Conservation (phyloP, 2,329 filamentous ascomycete genomes). For the Didymella lethalis region DNA sequence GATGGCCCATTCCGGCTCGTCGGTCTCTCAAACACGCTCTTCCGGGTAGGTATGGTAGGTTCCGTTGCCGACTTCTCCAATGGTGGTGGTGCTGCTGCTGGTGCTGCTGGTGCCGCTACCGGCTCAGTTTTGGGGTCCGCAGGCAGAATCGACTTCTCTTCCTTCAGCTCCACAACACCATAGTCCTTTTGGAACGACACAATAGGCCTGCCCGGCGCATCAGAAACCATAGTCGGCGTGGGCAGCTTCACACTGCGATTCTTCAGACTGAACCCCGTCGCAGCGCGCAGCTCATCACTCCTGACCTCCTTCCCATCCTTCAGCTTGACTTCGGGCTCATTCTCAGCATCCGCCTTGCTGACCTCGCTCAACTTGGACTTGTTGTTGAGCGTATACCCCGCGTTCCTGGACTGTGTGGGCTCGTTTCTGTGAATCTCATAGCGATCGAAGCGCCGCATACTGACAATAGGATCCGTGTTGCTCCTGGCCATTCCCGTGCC, state of each 20-base stretch:
- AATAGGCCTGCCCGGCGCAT: slow-evolving; percentile 88
- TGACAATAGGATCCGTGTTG: slow-evolving; percentile 57
- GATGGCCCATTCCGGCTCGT: slow-evolving; percentile 3
- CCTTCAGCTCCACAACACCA: slow-evolving; percentile 76
- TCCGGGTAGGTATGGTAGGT: slow-evolving; percentile 59
- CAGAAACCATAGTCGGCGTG: slow-evolving; percentile 88
- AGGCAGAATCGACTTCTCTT: slow-evolving; percentile 45
- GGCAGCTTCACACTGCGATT: slow-evolving; percentile 88
- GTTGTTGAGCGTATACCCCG: slow-evolving; percentile 76
- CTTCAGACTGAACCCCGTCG: slow-evolving; percentile 86
- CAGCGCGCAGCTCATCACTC: slow-evolving; percentile 84
- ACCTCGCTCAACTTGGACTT: slow-evolving; percentile 45
- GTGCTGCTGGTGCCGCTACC: neutral
- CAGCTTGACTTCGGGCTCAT: slow-evolving; percentile 57
- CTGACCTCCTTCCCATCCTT: slow-evolving; percentile 86
- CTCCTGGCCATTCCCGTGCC: slow-evolving; percentile 54
- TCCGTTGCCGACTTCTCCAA: slow-evolving; percentile 53
- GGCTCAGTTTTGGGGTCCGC: slow-evolving; percentile 13
- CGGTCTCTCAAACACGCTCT: slow-evolving; percentile 52
- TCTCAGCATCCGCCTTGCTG: slow-evolving; percentile 39
- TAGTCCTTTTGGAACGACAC: slow-evolving; percentile 94
- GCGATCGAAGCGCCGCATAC: slow-evolving; percentile 54
- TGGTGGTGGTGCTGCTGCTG: slow-evolving; percentile 35
- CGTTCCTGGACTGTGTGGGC: slow-evolving; percentile 81
- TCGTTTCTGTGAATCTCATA: slow-evolving; percentile 86